Conservation (phyloP, 768 basidiomycete genomes). For the Tricholoma flavovirens region DNA sequence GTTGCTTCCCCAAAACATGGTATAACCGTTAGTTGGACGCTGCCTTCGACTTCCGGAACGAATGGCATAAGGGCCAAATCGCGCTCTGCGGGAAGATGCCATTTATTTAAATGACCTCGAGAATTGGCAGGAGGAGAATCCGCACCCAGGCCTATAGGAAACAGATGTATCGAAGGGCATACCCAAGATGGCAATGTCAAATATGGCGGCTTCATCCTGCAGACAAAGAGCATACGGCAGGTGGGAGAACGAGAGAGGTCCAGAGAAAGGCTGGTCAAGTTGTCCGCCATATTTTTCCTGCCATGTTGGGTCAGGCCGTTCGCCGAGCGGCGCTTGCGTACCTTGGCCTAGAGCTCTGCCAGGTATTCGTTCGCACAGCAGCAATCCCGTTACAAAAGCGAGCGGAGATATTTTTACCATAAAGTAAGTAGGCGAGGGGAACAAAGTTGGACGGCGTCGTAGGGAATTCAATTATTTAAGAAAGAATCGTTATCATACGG, state of each 20-base stretch:
- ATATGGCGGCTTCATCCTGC: conserved; percentile 44
- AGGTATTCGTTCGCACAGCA: neutral
- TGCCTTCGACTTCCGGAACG: conserved; percentile 74
- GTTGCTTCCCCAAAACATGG: conserved; percentile 64
- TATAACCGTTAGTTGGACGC: conserved; percentile 51
- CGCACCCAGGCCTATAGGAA: conserved; percentile 51
- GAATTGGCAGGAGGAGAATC: conserved; percentile 6
- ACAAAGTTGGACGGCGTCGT: neutral
- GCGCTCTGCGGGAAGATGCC: conserved; percentile 45
- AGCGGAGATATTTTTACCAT: neutral
- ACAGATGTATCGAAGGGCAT: conserved; percentile 75
- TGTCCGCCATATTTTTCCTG: conserved; percentile 69
- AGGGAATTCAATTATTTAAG: too few relatives aligned
- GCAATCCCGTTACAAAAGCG: neutral
- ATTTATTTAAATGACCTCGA: neutral
- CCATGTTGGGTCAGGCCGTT: conserved; percentile 40
- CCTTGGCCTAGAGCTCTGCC: too few relatives aligned
- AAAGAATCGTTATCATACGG: too few relatives aligned
- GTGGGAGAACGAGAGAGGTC: conserved; percentile 80
- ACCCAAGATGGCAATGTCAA: conserved; percentile 78
- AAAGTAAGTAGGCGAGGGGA: neutral
- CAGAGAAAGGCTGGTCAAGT: conserved; percentile 70
- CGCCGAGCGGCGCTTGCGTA: conserved; percentile 9
- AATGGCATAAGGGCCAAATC: conserved; percentile 85
- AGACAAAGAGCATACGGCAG: conserved; percentile 70